These are phyloP conservation scores for Dillenia suffruticosa DNA, from an alignment of 164 flowering plant species.

Conservation along the genomic window DNA sequence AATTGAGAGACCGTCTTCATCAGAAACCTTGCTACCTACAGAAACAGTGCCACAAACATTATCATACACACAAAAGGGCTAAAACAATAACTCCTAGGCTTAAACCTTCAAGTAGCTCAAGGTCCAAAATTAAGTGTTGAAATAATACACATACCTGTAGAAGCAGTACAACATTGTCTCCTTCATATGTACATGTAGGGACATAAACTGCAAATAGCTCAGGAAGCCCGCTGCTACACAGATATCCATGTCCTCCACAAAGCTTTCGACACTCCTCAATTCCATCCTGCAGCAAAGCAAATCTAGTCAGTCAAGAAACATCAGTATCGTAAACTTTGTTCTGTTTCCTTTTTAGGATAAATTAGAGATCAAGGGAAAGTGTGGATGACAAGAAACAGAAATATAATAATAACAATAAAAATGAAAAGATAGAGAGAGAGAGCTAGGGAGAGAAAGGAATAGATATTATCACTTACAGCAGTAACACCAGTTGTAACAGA, in stretches of 20 bases:
- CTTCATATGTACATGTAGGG: conserved; percentile 98
- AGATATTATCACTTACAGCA: conserved; percentile 55
- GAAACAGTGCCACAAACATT: conserved; percentile 2
- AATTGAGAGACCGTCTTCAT: conserved; percentile 92
- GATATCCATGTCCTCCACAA: conserved; percentile 99
- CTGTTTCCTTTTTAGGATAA: background rate
- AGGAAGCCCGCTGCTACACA: conserved; percentile 94
- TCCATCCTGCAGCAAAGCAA: conserved; percentile 57
- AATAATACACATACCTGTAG: conserved; percentile 58
- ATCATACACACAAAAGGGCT: background rate
- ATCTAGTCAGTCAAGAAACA: background rate
- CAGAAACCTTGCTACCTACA: conserved; percentile 92
- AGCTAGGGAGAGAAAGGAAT: background rate
- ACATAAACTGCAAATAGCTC: conserved; percentile 97
- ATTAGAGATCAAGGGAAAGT: background rate
- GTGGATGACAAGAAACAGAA: too few relatives aligned
- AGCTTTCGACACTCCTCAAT: conserved; percentile 96
- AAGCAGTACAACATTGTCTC: conserved; percentile 85
- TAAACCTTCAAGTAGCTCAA: background rate
- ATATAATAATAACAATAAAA: background rate
- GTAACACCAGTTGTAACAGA: conserved; percentile 88
- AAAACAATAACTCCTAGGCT: background rate
- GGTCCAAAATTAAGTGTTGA: background rate
- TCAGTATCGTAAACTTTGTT: too few relatives aligned
- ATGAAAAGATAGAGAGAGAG: background rate